Percentiles rank a stretch among this genome's conserved stretches.
phyloP scores from a whole-genome alignment of 768 basidiomycete genomes.

The Psilocybe sp. region DNA sequence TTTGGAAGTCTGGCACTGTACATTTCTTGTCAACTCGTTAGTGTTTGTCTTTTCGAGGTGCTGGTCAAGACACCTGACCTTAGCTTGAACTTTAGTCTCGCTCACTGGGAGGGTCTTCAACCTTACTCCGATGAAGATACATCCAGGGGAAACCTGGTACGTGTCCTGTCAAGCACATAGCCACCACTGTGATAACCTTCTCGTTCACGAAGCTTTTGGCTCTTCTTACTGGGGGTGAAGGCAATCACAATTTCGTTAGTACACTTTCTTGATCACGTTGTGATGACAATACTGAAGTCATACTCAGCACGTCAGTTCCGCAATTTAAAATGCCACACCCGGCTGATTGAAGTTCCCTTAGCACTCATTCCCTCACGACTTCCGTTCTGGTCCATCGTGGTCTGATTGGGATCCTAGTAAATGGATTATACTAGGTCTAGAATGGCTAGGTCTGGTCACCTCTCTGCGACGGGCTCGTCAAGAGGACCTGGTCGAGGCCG shows the following conservation, averaged over 20 bases:
- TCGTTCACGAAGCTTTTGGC: constrained; percentile 51
- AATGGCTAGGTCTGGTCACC: constrained; percentile 43
- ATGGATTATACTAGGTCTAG: constrained; percentile 63
- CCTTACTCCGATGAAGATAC: constrained; percentile 81
- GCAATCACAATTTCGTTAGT: constrained; percentile 74
- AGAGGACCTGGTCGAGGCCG: constrained; percentile 47
- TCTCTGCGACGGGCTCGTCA: constrained; percentile 48
- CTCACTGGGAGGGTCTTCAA: constrained; percentile 81
- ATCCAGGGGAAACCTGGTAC: constrained; percentile 69
- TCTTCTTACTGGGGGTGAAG: constrained; percentile 71
- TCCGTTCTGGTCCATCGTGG: constrained; percentile 59
- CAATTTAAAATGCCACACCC: not conserved
- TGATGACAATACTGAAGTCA: not conserved
- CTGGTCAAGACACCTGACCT: not conserved
- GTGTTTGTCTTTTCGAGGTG: constrained; percentile 15
- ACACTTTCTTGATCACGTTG: not conserved
- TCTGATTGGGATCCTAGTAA: constrained; percentile 81
- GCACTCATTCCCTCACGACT: constrained; percentile 81
- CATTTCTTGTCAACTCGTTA: constrained; percentile 70
- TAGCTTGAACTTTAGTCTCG: constrained; percentile 40
- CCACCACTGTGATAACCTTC: not conserved
- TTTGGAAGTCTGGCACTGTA: constrained; percentile 65
- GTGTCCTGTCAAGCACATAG: constrained; percentile 12
- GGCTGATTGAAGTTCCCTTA: constrained; percentile 19
- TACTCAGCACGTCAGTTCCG: constrained; percentile 39